Base-by-base conservation (phyloP, 768 basidiomycete species). In the Agaricus blazei region DNA sequence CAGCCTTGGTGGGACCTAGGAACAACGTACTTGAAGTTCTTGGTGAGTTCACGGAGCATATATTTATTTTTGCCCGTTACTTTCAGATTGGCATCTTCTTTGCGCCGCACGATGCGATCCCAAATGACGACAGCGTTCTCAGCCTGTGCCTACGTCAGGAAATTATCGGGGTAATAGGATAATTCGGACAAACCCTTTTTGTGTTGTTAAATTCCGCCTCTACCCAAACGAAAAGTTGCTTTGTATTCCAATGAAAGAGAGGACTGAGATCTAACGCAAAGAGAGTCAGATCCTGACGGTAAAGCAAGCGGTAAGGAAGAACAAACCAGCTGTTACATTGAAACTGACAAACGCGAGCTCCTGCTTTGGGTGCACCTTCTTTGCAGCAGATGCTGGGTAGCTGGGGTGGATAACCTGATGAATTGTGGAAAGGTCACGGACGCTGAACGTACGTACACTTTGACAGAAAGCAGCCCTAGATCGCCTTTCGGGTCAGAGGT, bases 201-300 rank as follows among this genome's bases (percentile, higher is more conserved):
- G 76, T 68, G 52, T 85, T 88, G 34, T 76, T 77, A 65, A 93
- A 95, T 67, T 95, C 91, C 0, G 90, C 93, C 62, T 85, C 82
- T 34, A 96, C 79, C 64, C 90, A 93, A 11, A 95, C 68, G 67
- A 96, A 95, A 9, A 96, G 65, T 65, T 96, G 93, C 70, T 96
- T 96, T n/a, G 93, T 95, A 69, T 96, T 96, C 93, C 93, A 96
- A 70, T 94, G 75, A 72, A 94, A 96, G 29, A 96, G 75, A 11
- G 93, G 83, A 8, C 81, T 74, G 4, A 96, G 75, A 70, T 96
- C 93, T 93, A 59, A 24, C 36, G 51, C 37, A 28, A 26, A 27
- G 44, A 42, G 37, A 14, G 48, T 53, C 31, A 28, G n/a, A 41
- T 11, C 14, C n/a, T 29, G 15, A 11, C 15, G 7, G 31, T 26